A percentile compares a stretch with the other conserved stretches of the same genome.
Evolutionary conservation across 2,329 filamentous ascomycete species (phyloP).

Genomic region (Diaporthe aspalathi): DNA sequence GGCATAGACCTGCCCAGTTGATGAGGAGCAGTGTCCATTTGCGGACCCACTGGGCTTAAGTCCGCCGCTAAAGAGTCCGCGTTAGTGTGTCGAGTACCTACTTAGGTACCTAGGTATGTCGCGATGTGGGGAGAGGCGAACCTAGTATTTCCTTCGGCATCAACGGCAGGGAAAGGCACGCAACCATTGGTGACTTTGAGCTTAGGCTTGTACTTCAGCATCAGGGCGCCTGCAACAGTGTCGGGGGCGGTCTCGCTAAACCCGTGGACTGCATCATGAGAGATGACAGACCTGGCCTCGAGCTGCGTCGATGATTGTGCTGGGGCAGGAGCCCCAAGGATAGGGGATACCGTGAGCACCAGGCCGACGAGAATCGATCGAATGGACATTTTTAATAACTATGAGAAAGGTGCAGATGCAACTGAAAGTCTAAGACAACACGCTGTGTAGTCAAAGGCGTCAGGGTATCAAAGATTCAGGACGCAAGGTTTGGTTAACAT

Average conservation of each 20-base stretch:
- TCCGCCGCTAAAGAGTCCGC: constrained; percentile 46
- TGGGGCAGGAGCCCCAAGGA: constrained; percentile 8
- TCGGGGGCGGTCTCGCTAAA: constrained; percentile 65
- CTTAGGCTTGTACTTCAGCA: constrained; percentile 67
- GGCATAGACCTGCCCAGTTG: constrained; percentile 53
- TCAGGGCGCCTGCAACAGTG: constrained; percentile 57
- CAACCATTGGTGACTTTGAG: constrained; percentile 69
- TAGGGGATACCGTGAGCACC: not conserved
- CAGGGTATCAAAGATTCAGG: not conserved
- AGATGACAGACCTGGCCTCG: constrained; percentile 41
- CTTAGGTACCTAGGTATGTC: too few relatives aligned
- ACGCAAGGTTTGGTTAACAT: too few relatives aligned
- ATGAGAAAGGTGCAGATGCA: too few relatives aligned
- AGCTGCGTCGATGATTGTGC: not conserved
- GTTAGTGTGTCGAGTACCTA: constrained; percentile 8
- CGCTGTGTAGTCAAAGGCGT: not conserved
- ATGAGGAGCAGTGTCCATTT: constrained; percentile 48
- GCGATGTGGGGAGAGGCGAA: constrained; percentile 47
- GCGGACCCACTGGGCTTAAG: constrained; percentile 48
- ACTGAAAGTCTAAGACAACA: not conserved
- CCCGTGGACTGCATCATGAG: constrained; percentile 57
- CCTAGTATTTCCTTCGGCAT: constrained; percentile 67
- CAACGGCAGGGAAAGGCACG: constrained; percentile 72
- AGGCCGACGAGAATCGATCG: constrained; percentile 9
- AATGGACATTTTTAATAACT: constrained; percentile 3